Evolutionary conservation across 2,329 filamentous ascomycete genomes (phyloP).

Genomic region (Cordyceps tenuipes): DNA sequence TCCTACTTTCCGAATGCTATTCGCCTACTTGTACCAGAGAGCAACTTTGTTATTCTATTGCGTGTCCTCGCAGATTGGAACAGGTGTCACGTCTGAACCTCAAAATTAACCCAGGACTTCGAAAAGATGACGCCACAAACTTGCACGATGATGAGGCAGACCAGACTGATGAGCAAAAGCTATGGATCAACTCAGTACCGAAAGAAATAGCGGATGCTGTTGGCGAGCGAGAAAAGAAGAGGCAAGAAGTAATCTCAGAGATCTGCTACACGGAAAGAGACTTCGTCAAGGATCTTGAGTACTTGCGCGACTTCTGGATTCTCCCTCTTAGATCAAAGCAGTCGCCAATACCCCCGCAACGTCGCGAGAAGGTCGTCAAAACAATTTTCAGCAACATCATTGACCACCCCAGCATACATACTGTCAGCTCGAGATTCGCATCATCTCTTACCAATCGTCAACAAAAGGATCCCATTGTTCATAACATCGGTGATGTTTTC

Average conservation of each 20-base stretch:
- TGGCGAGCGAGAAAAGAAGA: constrained; percentile 87
- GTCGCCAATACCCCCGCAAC: constrained; percentile 82
- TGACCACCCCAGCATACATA: constrained; percentile 72
- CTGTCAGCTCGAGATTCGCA: constrained; percentile 81
- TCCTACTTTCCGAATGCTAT: constrained; percentile 92
- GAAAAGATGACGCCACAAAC: constrained; percentile 48
- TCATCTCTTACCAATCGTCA: constrained; percentile 83
- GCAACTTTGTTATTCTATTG: constrained; percentile 94
- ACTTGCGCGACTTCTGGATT: constrained; percentile 98
- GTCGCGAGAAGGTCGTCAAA: constrained; percentile 82
- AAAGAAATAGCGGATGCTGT: constrained; percentile 90
- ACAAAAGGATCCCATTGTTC: constrained; percentile 81
- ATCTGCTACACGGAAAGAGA: constrained; percentile 98
- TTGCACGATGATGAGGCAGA: constrained; percentile 72
- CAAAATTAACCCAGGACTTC: constrained; percentile 83
- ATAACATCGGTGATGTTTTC: constrained; percentile 89
- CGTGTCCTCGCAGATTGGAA: constrained; percentile 85
- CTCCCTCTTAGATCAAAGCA: constrained; percentile 72
- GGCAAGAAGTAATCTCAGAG: constrained; percentile 96
- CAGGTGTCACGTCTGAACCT: constrained; percentile 91
- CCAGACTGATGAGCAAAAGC: constrained; percentile 88
- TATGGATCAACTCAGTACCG: constrained; percentile 98
- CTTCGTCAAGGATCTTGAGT: constrained; percentile 98
- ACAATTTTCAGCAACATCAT: constrained; percentile 95
- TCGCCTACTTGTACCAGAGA: constrained; percentile 95